Percentiles rank a stretch among this genome's conserved stretches.
phyloP scores from a whole-genome alignment of 345 rosid species.

The Leavenworthia alabamica region DNA sequence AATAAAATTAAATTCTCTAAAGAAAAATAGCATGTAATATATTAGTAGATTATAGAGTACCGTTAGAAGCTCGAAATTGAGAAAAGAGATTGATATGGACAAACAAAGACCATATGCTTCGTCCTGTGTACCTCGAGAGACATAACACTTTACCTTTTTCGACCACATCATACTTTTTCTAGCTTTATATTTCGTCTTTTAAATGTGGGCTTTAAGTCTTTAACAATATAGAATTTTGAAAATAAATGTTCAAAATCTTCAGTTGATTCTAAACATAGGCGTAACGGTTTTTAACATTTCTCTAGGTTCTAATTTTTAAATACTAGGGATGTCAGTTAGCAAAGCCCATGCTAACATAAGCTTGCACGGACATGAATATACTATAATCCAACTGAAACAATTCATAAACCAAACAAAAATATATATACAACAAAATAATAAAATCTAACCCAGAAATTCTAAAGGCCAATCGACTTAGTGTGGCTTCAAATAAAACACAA shows the following conservation, averaged over 20 bases:
- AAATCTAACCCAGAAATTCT: neutral
- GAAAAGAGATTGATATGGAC: constrained; percentile 9
- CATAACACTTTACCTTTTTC: constrained; percentile 25
- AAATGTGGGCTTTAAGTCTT: neutral
- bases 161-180: constrained; percentile 29
- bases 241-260: neutral
- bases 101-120: constrained; percentile 28
- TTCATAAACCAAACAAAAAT: neutral
- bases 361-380: neutral
- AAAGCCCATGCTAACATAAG: constrained; percentile 7
- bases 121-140: constrained; percentile 23
- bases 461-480: neutral
- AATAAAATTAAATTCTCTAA: neutral
- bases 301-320: neutral
- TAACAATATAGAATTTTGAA: neutral
- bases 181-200: constrained; percentile 2
- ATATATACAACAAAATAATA: neutral
- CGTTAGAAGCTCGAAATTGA: constrained; percentile 26
- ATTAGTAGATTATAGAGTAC: neutral
- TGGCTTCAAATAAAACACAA: neutral
- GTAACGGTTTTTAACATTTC: neutral
- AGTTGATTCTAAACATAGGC: neutral
- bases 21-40: neutral
- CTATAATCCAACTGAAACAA: neutral
- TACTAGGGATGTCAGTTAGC: neutral